Conservation (phyloP, 2,329 filamentous ascomycete genomes). For the Gnomoniopsis sp. region DNA sequence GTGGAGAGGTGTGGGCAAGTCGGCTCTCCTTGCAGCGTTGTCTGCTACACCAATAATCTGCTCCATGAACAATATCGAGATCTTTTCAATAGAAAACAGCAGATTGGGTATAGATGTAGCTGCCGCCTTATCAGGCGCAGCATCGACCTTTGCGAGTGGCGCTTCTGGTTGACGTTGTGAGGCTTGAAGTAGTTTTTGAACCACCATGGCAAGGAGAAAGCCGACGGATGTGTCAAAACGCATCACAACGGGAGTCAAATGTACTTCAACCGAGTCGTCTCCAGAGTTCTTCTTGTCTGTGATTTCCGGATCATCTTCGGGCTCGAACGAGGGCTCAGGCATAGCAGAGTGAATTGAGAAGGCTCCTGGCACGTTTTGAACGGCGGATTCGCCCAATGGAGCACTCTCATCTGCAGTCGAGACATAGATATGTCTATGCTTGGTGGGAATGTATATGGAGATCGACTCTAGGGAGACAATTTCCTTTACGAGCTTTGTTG, state of each 20-base stretch:
- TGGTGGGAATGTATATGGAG: constrained; percentile 53
- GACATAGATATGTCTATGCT: constrained; percentile 41
- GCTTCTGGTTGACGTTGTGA: constrained; percentile 27
- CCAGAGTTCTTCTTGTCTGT: constrained; percentile 16
- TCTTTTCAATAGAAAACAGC: constrained; percentile 43
- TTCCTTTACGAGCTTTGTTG: constrained; percentile 54
- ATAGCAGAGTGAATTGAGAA: constrained; percentile 48
- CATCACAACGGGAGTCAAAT: constrained; percentile 48
- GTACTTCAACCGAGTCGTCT: constrained; percentile 44
- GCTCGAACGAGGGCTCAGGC: constrained; percentile 11
- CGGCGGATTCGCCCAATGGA: constrained; percentile 5
- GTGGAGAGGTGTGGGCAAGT: constrained; percentile 38
- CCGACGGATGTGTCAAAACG: constrained; percentile 56
- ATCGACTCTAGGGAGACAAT: constrained; percentile 47
- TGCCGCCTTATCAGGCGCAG: constrained; percentile 14
- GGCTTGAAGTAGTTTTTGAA: constrained; percentile 46
- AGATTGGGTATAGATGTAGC: constrained; percentile 33
- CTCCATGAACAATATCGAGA: constrained; percentile 55
- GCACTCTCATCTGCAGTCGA: constrained; percentile 14
- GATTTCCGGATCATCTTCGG: constrained; percentile 7
- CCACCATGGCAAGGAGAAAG: constrained; percentile 50
- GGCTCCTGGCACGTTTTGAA: constrained; percentile 52
- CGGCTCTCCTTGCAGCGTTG: constrained; percentile 29
- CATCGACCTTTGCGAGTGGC: constrained; percentile 10
- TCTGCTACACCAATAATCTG: constrained; percentile 51